These are phyloP conservation scores for Sarcodon sp. DNA, from an alignment of 768 basidiomycete genomes.

Conservation along the genomic window DNA sequence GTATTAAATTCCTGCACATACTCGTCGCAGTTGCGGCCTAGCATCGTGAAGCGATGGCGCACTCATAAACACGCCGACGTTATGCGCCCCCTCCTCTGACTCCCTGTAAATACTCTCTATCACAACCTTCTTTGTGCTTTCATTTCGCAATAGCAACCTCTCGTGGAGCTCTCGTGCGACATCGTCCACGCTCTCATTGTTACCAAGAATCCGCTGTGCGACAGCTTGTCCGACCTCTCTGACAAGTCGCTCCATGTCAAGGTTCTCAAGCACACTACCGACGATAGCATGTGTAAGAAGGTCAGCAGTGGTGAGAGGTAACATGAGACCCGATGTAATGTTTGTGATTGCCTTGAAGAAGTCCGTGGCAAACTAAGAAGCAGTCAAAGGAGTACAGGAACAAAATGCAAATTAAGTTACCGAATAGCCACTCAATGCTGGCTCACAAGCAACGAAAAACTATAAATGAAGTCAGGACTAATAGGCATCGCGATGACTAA, in stretches of 20 bases:
- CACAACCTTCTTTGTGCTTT: slow-evolving; percentile 93
- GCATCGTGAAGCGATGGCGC: slow-evolving; percentile 63
- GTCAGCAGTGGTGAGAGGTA: slow-evolving; percentile 91
- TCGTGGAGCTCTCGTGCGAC: slow-evolving; percentile 93
- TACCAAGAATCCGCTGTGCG: slow-evolving; percentile 81
- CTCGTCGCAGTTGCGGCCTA: slow-evolving; percentile 67
- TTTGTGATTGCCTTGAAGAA: slow-evolving; percentile 88
- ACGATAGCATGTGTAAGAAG: slow-evolving; percentile 93
- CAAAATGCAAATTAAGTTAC: slow-evolving; percentile 26
- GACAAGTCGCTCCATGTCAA: slow-evolving; percentile 96
- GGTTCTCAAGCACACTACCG: slow-evolving; percentile 91
- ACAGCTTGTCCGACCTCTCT: slow-evolving; percentile 91
- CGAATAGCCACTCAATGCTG: slow-evolving; percentile 85
- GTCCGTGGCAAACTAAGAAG: slow-evolving; percentile 71
- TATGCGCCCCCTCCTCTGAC: slow-evolving; percentile 78
- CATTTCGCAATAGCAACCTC: slow-evolving; percentile 79
- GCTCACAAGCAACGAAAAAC: slow-evolving; percentile 99
- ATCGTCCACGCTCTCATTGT: slow-evolving; percentile 93
- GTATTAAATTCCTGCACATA: slow-evolving; percentile 19
- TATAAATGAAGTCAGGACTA: slow-evolving; percentile 17
- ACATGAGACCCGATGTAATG: slow-evolving; percentile 93
- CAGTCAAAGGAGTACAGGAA: slow-evolving; percentile 5
- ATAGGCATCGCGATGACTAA: slow-evolving; percentile 2
- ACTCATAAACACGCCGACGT: slow-evolving; percentile 75
- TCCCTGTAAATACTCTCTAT: slow-evolving; percentile 96